Evolutionary conservation across 1,284 basidiomycete genomes (phyloP).

Genomic region (Pseudozyma flocculosa): DNA sequence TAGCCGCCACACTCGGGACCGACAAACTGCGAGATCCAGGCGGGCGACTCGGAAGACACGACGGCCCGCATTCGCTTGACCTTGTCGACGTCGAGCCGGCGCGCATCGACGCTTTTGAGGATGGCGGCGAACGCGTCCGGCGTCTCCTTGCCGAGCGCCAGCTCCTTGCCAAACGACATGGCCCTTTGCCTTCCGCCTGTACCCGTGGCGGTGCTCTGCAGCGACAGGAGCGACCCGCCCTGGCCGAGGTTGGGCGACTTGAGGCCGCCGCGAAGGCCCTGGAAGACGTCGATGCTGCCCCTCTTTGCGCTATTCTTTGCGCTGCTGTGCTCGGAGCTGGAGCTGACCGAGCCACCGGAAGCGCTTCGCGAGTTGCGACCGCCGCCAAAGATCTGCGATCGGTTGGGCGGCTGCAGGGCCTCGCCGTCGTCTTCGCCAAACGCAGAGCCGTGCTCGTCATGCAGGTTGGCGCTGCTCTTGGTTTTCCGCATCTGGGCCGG

Average conservation of each 20-base stretch:
- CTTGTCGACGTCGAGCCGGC: constrained; percentile 24
- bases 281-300: constrained; percentile 21
- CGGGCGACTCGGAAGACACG: constrained; percentile 57
- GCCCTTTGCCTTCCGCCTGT: constrained; percentile 8
- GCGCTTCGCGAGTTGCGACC: constrained; percentile 10
- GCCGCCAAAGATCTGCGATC: constrained; percentile 22
- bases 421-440: constrained; percentile 5
- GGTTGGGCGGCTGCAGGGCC: constrained; percentile 32
- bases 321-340: constrained; percentile 8
- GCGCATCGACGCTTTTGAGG: constrained; percentile 38
- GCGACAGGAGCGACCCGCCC: constrained; percentile 27
- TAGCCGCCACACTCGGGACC: constrained; percentile 73
- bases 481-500: constrained; percentile 15
- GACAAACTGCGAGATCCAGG: constrained; percentile 91
- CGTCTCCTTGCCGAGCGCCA: constrained; percentile 22
- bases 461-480: constrained; percentile 1
- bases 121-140: constrained; percentile 40
- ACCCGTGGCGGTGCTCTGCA: constrained; percentile 9
- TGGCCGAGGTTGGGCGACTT: constrained; percentile 29
- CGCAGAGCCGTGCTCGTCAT: too few species aligned
- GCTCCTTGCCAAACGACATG: constrained; percentile 30
- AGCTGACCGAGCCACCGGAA: constrained; percentile 13
- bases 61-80: constrained; percentile 50
- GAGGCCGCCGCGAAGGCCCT: background rate
- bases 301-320: constrained; percentile 13